These are phyloP conservation scores for Metschnikowia anglica DNA, from an alignment of 805 yeast species.

Conservation along the genomic window DNA sequence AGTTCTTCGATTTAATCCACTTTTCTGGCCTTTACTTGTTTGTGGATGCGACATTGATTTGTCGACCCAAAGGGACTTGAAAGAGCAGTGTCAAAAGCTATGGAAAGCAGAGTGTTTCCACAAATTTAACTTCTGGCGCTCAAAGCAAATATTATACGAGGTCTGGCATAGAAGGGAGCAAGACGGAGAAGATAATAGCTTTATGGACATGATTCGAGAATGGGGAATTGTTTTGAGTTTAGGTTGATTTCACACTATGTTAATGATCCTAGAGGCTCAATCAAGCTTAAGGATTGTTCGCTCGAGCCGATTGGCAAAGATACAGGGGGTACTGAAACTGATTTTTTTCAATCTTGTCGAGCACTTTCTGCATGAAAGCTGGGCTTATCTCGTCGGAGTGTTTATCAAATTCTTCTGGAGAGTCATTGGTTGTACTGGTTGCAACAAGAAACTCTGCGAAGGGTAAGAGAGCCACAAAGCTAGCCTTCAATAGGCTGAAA, in stretches of 20 bases:
- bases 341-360: constrained; percentile 5
- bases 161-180: constrained; percentile 46
- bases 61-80: constrained; percentile 27
- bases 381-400: constrained; percentile 17
- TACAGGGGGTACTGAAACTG: constrained; percentile 13
- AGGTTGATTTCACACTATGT: constrained; percentile 21
- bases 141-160: constrained; percentile 53
- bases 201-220: constrained; percentile 54
- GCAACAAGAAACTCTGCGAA: constrained; percentile 12
- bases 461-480: constrained; percentile 11
- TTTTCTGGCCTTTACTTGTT: constrained; percentile 50
- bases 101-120: constrained; percentile 31
- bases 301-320: background rate
- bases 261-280: background rate
- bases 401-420: constrained; percentile 3
- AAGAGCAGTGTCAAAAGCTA: constrained; percentile 32
- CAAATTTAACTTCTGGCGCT: constrained; percentile 49
- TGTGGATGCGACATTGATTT: constrained; percentile 30
- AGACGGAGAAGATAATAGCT: constrained; percentile 38
- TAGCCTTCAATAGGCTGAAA: background rate
- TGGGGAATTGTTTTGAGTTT: constrained; percentile 49
- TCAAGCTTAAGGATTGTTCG: background rate
- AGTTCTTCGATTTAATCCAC: constrained; percentile 34
- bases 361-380: constrained; percentile 10
- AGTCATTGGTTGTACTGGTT: background rate